These are phyloP conservation scores for Phaseolus coccineus DNA, from an alignment of 331 rosid species.

Conservation along the genomic window DNA sequence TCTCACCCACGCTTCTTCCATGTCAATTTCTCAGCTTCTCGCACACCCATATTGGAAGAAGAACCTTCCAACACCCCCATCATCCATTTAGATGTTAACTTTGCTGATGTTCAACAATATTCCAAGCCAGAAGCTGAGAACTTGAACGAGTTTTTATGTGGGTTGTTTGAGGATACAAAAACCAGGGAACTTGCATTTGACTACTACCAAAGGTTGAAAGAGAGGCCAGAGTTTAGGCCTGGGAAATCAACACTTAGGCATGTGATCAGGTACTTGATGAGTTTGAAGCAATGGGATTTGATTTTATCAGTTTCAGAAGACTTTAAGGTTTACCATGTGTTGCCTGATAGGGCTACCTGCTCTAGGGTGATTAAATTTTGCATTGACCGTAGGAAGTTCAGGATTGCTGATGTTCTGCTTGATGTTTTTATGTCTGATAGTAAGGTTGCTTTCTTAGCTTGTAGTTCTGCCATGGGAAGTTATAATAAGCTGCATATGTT, in stretches of 20 bases:
- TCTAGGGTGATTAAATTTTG: conserved; percentile 63
- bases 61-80: conserved; percentile 47
- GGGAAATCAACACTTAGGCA: conserved; percentile 56
- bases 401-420: conserved; percentile 55
- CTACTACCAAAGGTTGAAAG: conserved; percentile 62
- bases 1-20: conserved; percentile 43
- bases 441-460: conserved; percentile 53
- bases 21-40: conserved; percentile 55
- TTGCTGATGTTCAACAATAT: conserved; percentile 31
- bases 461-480: conserved; percentile 61
- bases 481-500: conserved; percentile 82
- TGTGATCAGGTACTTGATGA: conserved; percentile 67
- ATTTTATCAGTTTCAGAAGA: conserved; percentile 58
- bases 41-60: conserved; percentile 63
- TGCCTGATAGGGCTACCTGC: conserved; percentile 65
- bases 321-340: conserved; percentile 54
- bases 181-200: conserved; percentile 58
- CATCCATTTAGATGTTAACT: conserved; percentile 40
- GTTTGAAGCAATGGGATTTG: conserved; percentile 60
- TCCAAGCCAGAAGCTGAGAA: conserved; percentile 48
- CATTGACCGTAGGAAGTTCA: conserved; percentile 67
- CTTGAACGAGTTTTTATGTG: conserved; percentile 58
- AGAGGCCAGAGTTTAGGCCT: conserved; percentile 64
- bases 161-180: conserved; percentile 57
- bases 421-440: conserved; percentile 44